These are phyloP conservation scores for Rhodofomes roseus DNA, from an alignment of 1,284 basidiomycete species.

Conservation along the genomic window DNA sequence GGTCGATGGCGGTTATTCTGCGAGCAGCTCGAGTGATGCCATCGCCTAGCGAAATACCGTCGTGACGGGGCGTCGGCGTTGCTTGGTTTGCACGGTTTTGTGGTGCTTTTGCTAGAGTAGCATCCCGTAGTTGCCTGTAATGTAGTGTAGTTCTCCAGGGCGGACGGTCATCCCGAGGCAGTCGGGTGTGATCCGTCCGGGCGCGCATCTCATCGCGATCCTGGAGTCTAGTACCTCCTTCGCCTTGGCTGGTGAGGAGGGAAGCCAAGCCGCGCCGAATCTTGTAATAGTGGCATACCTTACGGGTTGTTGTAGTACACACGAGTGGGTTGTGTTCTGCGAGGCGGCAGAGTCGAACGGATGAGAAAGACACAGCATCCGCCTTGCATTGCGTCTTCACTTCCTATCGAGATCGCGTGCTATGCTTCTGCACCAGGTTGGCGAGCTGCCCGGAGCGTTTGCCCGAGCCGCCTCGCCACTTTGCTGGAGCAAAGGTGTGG, in stretches of 20 bases:
- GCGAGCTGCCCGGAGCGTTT: no score
- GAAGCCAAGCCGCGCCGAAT: constrained; percentile 2
- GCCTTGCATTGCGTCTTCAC: no score
- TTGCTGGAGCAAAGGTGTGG: no score
- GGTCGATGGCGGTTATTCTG: background rate
- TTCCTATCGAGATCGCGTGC: no score
- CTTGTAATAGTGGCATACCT: background rate
- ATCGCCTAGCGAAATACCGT: background rate
- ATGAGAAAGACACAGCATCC: background rate
- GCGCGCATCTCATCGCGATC: constrained; percentile 1
- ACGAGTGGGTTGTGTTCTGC: background rate
- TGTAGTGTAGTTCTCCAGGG: background rate
- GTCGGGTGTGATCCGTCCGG: background rate
- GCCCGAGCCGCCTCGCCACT: no score
- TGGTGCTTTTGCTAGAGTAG: background rate
- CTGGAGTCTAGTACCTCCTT: constrained; percentile 1
- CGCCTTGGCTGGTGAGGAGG: background rate
- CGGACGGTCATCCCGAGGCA: background rate
- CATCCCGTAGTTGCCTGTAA: background rate
- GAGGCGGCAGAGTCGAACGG: no score
- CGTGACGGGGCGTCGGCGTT: background rate
- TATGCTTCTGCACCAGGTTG: no score
- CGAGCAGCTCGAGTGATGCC: no score
- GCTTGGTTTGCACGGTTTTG: background rate
- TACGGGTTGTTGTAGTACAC: background rate